These are phyloP conservation scores for Chaetomium sp. DNA, from an alignment of 2,329 filamentous ascomycete species.

Conservation along the genomic window DNA sequence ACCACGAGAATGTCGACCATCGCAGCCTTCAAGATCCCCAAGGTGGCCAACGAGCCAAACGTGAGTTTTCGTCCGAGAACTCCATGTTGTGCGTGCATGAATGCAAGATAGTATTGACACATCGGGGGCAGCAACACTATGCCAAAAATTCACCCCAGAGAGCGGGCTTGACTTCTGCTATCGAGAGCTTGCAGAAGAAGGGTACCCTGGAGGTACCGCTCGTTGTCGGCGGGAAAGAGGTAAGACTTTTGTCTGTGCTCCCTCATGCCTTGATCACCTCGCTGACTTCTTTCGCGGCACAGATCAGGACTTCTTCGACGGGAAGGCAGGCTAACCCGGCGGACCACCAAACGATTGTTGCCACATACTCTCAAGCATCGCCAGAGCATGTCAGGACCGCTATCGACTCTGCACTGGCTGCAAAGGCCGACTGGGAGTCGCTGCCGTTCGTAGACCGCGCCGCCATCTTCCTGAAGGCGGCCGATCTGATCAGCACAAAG, in stretches of 20 bases:
- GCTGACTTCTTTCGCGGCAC: background rate
- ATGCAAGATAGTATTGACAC: conserved; percentile 10
- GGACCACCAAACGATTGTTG: conserved; percentile 73
- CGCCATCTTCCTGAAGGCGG: conserved; percentile 92
- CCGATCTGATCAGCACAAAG: conserved; percentile 85
- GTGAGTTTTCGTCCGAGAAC: conserved; percentile 55
- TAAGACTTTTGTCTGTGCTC: conserved; percentile 43
- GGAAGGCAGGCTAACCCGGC: conserved; percentile 80
- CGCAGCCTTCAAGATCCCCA: conserved; percentile 84
- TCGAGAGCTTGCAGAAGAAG: conserved; percentile 69
- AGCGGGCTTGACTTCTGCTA: conserved; percentile 71
- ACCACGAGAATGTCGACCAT: conserved; percentile 56
- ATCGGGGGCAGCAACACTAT: conserved; percentile 73
- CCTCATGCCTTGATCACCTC: background rate
- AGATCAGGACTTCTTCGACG: conserved; percentile 64
- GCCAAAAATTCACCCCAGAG: conserved; percentile 79
- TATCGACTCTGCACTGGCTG: conserved; percentile 82
- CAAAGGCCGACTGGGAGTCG: conserved; percentile 82
- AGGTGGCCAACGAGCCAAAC: conserved; percentile 92
- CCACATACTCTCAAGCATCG: conserved; percentile 82
- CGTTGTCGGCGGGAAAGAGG: conserved; percentile 79
- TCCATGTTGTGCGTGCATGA: background rate
- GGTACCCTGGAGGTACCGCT: conserved; percentile 78
- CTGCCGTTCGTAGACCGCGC: conserved; percentile 89
- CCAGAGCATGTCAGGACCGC: conserved; percentile 74